Evolutionary conservation across 2,329 filamentous ascomycete genomes (phyloP), one percentile per base, ranked within the genome.

Genomic region (Trichophyton benhamiae): DNA sequence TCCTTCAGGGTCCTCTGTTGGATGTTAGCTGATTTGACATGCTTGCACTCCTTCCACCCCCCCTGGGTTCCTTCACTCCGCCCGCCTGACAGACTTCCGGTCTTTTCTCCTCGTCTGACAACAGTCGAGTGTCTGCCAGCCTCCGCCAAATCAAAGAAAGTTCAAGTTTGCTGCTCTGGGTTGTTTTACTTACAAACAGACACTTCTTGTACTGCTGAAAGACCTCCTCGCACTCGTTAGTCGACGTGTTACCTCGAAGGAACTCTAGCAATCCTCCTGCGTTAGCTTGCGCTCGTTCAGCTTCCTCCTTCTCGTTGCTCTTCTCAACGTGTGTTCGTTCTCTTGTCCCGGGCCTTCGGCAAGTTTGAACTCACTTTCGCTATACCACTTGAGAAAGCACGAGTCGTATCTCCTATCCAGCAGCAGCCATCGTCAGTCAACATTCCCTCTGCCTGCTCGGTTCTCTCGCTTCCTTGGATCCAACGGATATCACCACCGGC

Each of bases 301-400:
- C 46, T 49, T 48, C 44, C 17, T 48, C 20, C 33, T 36, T 36
- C 33, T 36, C 33, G 33, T 36, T 36, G 33, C 44, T 22, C 20
- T 48, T 22, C 61, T 62, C 46, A 27, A 27, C 25, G 4, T 27
- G 25, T 27, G 25, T 27, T 27, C 4, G 25, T 60, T 42, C 49
- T 55, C 15, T 27, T 55, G 49, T 55, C 49, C 46, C n/a, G 41
- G 17, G 41, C 11, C 44, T 25, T n/a, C 30, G 58, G 60, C 27
- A 66, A 20, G 20, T 27, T 6, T 27, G 2, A 30, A 75, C 87
- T 63, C 80, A 96, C 94, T 97, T 77, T 99, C 94, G 72, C 91
- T 96, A 75, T 99, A 99, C 94, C 94, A 99, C 77, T 96, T 97
- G 66, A 99, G 79, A 73, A 99, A 99, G 77, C 94, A 99, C 59